Conservation (phyloP, 371 early-diverging fungal genomes). For the Mucor lusitanicus region DNA sequence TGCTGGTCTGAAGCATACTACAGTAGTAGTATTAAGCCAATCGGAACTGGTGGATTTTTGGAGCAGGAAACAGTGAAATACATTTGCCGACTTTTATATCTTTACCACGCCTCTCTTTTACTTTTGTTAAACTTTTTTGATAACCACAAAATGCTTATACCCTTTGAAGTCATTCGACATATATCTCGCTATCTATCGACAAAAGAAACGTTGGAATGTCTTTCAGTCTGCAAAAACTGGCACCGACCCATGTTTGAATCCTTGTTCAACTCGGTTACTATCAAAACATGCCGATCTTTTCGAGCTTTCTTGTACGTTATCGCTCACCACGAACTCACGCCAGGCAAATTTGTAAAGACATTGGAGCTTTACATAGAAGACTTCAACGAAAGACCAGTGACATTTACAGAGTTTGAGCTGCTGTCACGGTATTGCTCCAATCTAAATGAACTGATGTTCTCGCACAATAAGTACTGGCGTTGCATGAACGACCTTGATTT, state of each 20-base stretch:
- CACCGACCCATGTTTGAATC: constrained; percentile 11
- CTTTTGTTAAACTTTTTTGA: too few species aligned
- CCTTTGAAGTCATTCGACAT: constrained; percentile 15
- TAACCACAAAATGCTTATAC: background rate
- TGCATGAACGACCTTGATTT: constrained; percentile 8
- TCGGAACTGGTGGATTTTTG: too few species aligned
- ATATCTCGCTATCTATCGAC: constrained; percentile 7
- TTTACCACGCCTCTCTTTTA: too few species aligned
- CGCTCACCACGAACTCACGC: constrained; percentile 11
- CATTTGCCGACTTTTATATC: too few species aligned
- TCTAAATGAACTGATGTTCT: constrained; percentile 7
- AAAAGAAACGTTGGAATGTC: background rate
- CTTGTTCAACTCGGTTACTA: constrained; percentile 6
- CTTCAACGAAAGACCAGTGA: background rate
- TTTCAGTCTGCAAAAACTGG: constrained; percentile 16
- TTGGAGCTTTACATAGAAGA: background rate
- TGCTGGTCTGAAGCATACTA: too few species aligned
- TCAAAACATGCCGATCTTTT: constrained; percentile 11
- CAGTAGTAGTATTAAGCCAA: too few species aligned
- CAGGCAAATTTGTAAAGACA: constrained; percentile 1
- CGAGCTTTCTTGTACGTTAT: constrained; percentile 15
- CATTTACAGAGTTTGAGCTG: constrained; percentile 23
- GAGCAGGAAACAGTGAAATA: too few species aligned
- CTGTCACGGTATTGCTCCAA: constrained; percentile 9
- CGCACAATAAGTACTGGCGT: background rate